Percentiles rank a stretch among this genome's conserved stretches.
Evolutionary conservation across 495 filamentous ascomycete genomes (phyloP).

Genomic region (Neohortaea acidophila): DNA sequence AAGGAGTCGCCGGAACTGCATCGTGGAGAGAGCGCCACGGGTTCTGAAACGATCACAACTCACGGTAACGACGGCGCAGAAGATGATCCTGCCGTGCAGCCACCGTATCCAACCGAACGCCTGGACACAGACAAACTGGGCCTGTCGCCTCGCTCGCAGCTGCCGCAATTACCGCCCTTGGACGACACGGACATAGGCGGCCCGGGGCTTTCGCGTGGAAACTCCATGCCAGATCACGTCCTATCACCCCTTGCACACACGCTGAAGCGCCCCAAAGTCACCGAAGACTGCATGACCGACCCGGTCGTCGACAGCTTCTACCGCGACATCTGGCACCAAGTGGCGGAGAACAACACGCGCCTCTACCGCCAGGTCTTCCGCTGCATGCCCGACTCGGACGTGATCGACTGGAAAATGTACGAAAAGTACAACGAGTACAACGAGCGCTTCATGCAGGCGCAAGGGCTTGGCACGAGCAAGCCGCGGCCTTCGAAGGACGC

Average conservation of each 20-base stretch:
- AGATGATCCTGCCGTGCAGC: conserved; percentile 1
- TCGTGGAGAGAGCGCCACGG: conserved; percentile 1
- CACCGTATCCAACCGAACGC: conserved; percentile 20
- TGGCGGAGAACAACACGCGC: conserved; percentile 87
- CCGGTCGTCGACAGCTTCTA: conserved; percentile 73
- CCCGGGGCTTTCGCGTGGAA: conserved; percentile 36
- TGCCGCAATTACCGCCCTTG: conserved; percentile 46
- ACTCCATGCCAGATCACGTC: too few relatives aligned
- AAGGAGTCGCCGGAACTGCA: conserved; percentile 12
- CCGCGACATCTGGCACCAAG: conserved; percentile 71
- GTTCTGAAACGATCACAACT: not conserved
- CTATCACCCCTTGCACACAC: conserved; percentile 51
- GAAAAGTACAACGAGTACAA: conserved; percentile 70
- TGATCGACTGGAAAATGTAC: conserved; percentile 87
- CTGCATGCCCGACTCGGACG: conserved; percentile 91
- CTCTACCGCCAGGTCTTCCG: conserved; percentile 88
- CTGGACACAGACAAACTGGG: conserved; percentile 41
- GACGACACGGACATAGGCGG: conserved; percentile 75
- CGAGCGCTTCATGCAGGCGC: conserved; percentile 58
- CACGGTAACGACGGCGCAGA: not conserved
- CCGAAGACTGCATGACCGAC: conserved; percentile 62
- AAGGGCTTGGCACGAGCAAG: conserved; percentile 26
- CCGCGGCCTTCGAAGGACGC: conserved; percentile 11
- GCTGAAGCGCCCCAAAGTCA: conserved; percentile 48
- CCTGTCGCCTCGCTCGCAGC: conserved; percentile 44